Conservation (phyloP, 2,329 filamentous ascomycete species). For the Exophiala xenobiotica region DNA sequence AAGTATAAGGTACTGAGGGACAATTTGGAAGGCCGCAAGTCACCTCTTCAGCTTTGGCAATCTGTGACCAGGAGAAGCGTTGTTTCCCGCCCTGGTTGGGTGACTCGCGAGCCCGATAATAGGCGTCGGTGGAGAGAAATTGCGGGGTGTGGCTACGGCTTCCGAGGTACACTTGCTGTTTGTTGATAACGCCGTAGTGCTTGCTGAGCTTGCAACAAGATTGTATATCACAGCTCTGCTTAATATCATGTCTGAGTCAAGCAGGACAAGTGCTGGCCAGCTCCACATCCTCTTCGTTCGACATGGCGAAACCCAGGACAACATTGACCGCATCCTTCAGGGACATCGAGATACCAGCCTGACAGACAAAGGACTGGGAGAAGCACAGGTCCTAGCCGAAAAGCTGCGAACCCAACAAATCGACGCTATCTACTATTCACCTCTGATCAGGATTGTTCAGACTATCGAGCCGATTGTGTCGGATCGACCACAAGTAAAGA, state of each 20-base stretch:
- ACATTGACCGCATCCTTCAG: slow-evolving; percentile 19
- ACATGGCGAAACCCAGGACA: slow-evolving; percentile 25
- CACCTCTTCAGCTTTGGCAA: no score
- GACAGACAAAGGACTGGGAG: slow-evolving; percentile 17
- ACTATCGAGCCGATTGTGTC: slow-evolving; percentile 20
- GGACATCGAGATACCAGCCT: slow-evolving; percentile 20
- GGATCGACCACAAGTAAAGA: slow-evolving; percentile 1
- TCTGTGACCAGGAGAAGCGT: no score
- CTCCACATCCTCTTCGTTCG: slow-evolving; percentile 23
- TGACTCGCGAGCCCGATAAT: no score
- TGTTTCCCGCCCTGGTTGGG: no score
- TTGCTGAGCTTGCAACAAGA: no score
- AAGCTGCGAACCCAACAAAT: slow-evolving; percentile 29
- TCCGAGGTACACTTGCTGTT: no score
- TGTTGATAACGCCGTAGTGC: no score
- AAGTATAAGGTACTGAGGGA: no score
- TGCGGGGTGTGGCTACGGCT: no score
- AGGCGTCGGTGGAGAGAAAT: no score
- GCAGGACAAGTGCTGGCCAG: slow-evolving; percentile 3
- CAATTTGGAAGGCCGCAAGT: no score
- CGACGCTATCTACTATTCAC: slow-evolving; percentile 31
- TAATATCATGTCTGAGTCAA: background rate
- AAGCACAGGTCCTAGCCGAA: slow-evolving; percentile 12
- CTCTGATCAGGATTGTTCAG: slow-evolving; percentile 17
- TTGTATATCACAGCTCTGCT: background rate